A percentile compares a stretch with the other conserved stretches of the same genome.
phyloP scores from a whole-genome alignment of 129 eudicot genomes.

The Helianthus annuus region DNA sequence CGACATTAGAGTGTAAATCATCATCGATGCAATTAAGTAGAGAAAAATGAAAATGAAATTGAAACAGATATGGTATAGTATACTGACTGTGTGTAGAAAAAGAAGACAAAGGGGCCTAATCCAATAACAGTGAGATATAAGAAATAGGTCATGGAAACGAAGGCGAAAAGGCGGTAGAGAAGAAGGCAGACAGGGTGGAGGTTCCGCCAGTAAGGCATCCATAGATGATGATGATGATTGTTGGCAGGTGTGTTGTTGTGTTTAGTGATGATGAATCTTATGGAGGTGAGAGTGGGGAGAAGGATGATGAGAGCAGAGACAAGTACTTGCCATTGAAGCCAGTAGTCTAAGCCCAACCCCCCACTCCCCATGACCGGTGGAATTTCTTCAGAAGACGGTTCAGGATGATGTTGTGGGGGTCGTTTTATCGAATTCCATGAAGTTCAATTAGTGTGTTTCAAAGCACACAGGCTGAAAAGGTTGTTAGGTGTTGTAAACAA shows the following conservation, averaged over 20 bases:
- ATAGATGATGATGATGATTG: constrained; percentile 39
- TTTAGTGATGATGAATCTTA: constrained; percentile 29
- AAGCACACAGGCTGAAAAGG: too few species aligned
- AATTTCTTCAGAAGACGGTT: background rate
- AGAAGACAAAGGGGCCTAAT: constrained; percentile 61
- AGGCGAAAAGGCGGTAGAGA: constrained; percentile 55
- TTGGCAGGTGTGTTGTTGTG: constrained; percentile 3
- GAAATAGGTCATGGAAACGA: constrained; percentile 55
- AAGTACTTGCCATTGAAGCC: constrained; percentile 78
- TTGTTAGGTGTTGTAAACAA: too few species aligned
- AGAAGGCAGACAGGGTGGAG: constrained; percentile 72
- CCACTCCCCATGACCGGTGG: constrained; percentile 8
- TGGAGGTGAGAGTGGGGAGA: constrained; percentile 42
- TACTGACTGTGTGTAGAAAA: constrained; percentile 76
- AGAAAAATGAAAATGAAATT: too few species aligned
- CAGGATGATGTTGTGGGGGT: background rate
- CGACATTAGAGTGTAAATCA: background rate
- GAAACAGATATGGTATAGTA: background rate
- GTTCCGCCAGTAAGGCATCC: constrained; percentile 73
- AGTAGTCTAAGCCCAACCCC: constrained; percentile 53
- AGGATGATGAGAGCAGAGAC: constrained; percentile 57
- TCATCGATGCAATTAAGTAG: too few species aligned
- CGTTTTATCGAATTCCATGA: background rate
- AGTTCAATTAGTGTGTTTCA: too few species aligned
- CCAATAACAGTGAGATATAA: constrained; percentile 42